These are phyloP conservation scores for Exophiala phaeomuriformis DNA, from an alignment of 2,329 filamentous ascomycete genomes.

Conservation along the genomic window DNA sequence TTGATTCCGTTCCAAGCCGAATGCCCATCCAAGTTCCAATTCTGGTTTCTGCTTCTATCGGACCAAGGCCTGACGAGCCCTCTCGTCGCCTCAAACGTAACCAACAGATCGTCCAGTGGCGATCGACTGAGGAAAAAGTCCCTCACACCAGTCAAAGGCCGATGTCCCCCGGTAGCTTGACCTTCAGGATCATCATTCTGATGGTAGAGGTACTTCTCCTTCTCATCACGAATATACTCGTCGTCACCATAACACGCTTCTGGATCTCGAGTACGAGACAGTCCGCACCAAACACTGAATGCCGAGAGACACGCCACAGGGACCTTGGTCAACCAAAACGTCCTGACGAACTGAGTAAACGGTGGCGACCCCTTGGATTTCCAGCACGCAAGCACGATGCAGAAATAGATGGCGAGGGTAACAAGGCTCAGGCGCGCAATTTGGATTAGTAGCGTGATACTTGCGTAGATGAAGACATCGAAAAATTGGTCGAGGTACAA, in stretches of 20 bases:
- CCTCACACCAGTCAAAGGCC: neutral
- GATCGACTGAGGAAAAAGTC: constrained; percentile 6
- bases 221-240: neutral
- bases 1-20: too few species aligned
- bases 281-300: too few species aligned
- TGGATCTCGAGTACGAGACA: neutral
- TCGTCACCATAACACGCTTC: neutral
- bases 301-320: neutral
- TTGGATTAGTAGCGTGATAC: neutral
- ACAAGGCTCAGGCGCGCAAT: neutral
- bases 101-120: constrained; percentile 7
- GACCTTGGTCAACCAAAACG: neutral
- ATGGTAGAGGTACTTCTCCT: neutral
- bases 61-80: neutral
- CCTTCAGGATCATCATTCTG: neutral
- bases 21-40: too few species aligned
- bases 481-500: neutral
- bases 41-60: too few species aligned
- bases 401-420: neutral
- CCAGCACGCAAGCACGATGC: neutral
- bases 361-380: neutral
- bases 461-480: neutral
- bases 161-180: neutral
- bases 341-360: neutral
- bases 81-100: constrained; percentile 7